Evolutionary conservation across 2,329 filamentous ascomycete genomes (phyloP).

Genomic region (Hyphodiscus sp.): DNA sequence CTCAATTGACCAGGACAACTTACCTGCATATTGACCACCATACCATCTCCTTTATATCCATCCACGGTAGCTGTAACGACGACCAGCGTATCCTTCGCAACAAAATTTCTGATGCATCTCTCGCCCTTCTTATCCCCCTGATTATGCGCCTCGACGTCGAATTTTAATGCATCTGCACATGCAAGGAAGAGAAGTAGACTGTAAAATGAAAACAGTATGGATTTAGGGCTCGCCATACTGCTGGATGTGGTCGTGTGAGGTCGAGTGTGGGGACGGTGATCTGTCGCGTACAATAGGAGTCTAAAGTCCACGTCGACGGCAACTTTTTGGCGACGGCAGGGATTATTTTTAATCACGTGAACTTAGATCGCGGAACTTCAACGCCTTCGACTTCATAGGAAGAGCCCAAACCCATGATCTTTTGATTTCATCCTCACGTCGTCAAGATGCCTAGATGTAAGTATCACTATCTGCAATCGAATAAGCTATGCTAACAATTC

Average conservation of each 20-base stretch:
- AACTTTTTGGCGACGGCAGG: slow-evolving; percentile 13
- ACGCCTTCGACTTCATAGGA: neutral
- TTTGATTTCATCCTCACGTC: neutral
- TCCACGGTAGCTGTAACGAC: slow-evolving; percentile 87
- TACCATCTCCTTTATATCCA: slow-evolving; percentile 85
- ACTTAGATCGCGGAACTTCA: slow-evolving; percentile 9
- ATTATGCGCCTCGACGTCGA: slow-evolving; percentile 73
- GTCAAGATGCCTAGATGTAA: slow-evolving; percentile 85
- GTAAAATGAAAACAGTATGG: slow-evolving; percentile 52
- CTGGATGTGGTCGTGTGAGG: slow-evolving; percentile 14
- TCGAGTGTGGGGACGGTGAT: neutral
- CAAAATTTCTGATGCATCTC: slow-evolving; percentile 95
- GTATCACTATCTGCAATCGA: slow-evolving; percentile 30
- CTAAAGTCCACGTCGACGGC: neutral
- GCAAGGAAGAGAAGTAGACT: slow-evolving; percentile 50
- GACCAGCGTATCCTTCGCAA: slow-evolving; percentile 83
- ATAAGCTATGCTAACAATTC: slow-evolving; percentile 32
- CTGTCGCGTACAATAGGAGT: slow-evolving; percentile 11
- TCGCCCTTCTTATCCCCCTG: slow-evolving; percentile 62
- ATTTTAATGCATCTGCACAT: slow-evolving; percentile 70
- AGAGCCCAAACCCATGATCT: neutral
- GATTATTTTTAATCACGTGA: slow-evolving; percentile 13
- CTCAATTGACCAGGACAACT: slow-evolving; percentile 29
- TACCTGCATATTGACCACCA: slow-evolving; percentile 91
- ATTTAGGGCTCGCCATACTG: slow-evolving; percentile 44